Percentiles rank a stretch among this genome's conserved stretches.
Evolutionary conservation across 78 protist genomes (phyloP).

Genomic region (Cavenderia fasciculata): DNA sequence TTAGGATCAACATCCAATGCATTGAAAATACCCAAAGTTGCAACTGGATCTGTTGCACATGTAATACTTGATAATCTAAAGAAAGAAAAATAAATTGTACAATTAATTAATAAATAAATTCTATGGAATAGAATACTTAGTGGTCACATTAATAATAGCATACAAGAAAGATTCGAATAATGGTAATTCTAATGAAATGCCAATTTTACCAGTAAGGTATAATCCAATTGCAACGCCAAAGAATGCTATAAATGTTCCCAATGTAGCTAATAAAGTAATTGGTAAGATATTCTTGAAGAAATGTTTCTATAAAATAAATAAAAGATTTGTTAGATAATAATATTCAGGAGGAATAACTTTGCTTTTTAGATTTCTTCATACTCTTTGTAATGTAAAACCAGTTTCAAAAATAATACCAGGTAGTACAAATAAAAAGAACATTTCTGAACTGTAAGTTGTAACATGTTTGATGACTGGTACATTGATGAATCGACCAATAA

Average conservation of each 20-base stretch:
- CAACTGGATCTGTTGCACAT: slow-evolving; percentile 96
- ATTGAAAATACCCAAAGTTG: slow-evolving; percentile 89
- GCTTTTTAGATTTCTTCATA: not conserved
- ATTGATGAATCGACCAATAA: not conserved
- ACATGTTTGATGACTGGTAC: not conserved
- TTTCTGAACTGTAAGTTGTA: slow-evolving; percentile 50
- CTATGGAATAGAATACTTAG: not conserved
- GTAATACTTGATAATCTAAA: not conserved
- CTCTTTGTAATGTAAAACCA: slow-evolving; percentile 81
- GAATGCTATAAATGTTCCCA: slow-evolving; percentile 93
- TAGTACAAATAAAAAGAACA: slow-evolving; percentile 89
- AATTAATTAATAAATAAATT: not conserved
- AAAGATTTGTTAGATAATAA: not conserved
- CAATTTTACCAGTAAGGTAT: not conserved
- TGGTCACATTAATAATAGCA: no score
- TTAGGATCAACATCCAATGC: slow-evolving; percentile 85
- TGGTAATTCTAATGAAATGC: not conserved
- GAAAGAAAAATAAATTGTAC: not conserved
- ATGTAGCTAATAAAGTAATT: slow-evolving; percentile 85
- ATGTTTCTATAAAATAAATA: not conserved
- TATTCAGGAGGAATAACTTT: no score
- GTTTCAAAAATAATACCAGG: slow-evolving; percentile 96
- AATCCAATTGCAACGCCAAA: slow-evolving; percentile 24
- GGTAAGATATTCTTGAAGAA: slow-evolving; percentile 89
- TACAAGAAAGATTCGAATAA: not conserved